These are phyloP conservation scores for Gymnopilus dilepis DNA, from an alignment of 768 basidiomycete genomes.

Conservation along the genomic window DNA sequence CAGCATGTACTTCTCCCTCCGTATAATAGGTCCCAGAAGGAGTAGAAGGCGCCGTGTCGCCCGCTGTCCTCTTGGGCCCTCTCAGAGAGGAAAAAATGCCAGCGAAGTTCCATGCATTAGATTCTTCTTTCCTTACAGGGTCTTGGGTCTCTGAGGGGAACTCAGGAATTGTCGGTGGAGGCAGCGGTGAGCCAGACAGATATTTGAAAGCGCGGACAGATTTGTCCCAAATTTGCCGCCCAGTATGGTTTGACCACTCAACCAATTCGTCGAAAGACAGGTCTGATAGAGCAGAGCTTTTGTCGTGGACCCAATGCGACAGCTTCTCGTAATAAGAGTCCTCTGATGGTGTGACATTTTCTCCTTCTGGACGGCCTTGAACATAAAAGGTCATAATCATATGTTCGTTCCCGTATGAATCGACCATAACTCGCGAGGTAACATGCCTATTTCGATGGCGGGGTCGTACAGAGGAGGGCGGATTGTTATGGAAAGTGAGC, in stretches of 20 bases:
- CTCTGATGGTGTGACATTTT: constrained; percentile 37
- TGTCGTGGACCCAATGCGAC: constrained; percentile 48
- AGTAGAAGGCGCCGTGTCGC: constrained; percentile 36
- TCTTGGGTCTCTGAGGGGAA: constrained; percentile 35
- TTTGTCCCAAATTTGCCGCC: constrained; percentile 48
- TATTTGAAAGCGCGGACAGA: constrained; percentile 70
- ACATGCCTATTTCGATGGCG: constrained; percentile 86
- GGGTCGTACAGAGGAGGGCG: constrained; percentile 75
- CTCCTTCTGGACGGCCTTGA: constrained; percentile 58
- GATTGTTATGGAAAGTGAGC: constrained; percentile 80
- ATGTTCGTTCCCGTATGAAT: constrained; percentile 77
- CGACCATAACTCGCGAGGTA: constrained; percentile 76
- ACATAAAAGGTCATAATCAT: constrained; percentile 87
- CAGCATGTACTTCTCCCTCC: constrained; percentile 84
- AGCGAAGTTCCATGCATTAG: constrained; percentile 58
- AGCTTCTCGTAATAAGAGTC: constrained; percentile 50
- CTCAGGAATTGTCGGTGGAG: constrained; percentile 38
- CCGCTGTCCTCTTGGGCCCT: constrained; percentile 32
- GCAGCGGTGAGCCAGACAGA: constrained; percentile 65
- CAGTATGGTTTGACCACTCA: constrained; percentile 49
- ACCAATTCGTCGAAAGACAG: constrained; percentile 62
- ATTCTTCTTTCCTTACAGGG: constrained; percentile 34
- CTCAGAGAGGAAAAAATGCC: constrained; percentile 74
- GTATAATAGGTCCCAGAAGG: constrained; percentile 53
- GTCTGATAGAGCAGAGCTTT: constrained; percentile 46